phyloP scores from a whole-genome alignment of 345 rosid genomes.

The Excoecaria cochinchinensis region DNA sequence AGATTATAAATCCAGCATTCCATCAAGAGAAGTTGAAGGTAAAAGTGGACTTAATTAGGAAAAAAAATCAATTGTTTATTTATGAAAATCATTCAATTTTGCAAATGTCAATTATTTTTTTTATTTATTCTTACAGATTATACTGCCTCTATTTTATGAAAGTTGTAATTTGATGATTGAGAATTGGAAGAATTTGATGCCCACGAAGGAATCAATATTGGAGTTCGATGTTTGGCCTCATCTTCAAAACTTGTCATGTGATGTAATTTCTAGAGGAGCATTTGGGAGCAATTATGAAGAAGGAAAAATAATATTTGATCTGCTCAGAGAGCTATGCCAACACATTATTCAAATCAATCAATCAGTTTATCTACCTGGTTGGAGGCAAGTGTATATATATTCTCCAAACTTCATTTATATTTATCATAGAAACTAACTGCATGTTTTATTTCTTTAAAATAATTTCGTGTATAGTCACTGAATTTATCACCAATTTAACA shows the following conservation, averaged over 20 bases:
- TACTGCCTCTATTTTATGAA: slow-evolving; percentile 30
- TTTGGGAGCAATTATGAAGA: slow-evolving; percentile 50
- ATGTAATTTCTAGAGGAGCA: slow-evolving; percentile 47
- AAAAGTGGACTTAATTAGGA: neutral
- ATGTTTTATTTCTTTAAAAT: too few relatives aligned
- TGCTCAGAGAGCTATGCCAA: slow-evolving; percentile 25
- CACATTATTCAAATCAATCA: neutral
- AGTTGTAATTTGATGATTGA: slow-evolving; percentile 33
- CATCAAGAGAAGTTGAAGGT: slow-evolving; percentile 54
- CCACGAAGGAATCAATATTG: neutral
- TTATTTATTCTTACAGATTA: slow-evolving; percentile 19
- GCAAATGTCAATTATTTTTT: neutral
- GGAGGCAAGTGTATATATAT: slow-evolving; percentile 32
- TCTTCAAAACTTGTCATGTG: slow-evolving; percentile 39
- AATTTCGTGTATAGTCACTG: too few relatives aligned
- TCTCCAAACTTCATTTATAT: too few relatives aligned
- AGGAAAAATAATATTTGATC: slow-evolving; percentile 43
- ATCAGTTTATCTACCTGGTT: slow-evolving; percentile 37
- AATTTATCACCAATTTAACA: too few relatives aligned
- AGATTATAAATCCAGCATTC: slow-evolving; percentile 53
- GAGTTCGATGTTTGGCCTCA: slow-evolving; percentile 45
- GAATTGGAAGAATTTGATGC: slow-evolving; percentile 30
- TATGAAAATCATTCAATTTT: neutral
- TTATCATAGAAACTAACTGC: too few relatives aligned
- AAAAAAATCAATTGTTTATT: neutral